Evolutionary conservation across 2,329 filamentous ascomycete species (phyloP), one percentile per base, ranked within the genome.

Genomic region (Myriosclerotinia curreyana): DNA sequence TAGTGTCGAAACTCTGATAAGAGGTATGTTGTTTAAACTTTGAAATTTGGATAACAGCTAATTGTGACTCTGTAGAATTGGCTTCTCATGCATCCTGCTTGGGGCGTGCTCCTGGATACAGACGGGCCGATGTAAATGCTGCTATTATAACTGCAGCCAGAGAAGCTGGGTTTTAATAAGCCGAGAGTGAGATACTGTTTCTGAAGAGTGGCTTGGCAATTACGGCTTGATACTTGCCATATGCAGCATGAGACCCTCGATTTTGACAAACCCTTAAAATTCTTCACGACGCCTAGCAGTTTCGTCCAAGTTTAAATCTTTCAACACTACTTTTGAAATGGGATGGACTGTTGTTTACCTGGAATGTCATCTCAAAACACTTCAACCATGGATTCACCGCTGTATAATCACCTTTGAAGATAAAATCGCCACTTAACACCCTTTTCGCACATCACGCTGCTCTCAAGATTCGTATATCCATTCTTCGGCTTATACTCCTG

Each of bases 91-190:
- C 63, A 34, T 68, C 73, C 22, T 75, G 74, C 64, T 56, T 76
- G 17, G 73, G 74, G 22, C 65, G 74, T 28, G 58, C 69, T 12
- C 71, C 74, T 34, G 74, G 74, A 20, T 75, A 71, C 42, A 69
- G 72, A 49, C 71, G 67, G 6, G 46, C 64, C 20, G 74, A 76
- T 67, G 70, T 76, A 6, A 74, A 75, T 65, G 65, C 69, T 31
- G 73, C 74, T 51, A 71, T 75, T 46, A 14, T 64, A 14, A 36
- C 44, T 14, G 61, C 61, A 34, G 61, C 44, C 7, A 63, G 28
- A 34, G 15, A 63, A 40, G 54, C 61, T 34, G 61, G 61, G 14
- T 51, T 60, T 40, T 28, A 44, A 42, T 59, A 31, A 58, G 31
- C 7, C 15, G 5, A n/a, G 42, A 48, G 28, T 25, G 17, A 11